Conservation (phyloP, 306 rosid genomes). For the Albizia julibrissin region DNA sequence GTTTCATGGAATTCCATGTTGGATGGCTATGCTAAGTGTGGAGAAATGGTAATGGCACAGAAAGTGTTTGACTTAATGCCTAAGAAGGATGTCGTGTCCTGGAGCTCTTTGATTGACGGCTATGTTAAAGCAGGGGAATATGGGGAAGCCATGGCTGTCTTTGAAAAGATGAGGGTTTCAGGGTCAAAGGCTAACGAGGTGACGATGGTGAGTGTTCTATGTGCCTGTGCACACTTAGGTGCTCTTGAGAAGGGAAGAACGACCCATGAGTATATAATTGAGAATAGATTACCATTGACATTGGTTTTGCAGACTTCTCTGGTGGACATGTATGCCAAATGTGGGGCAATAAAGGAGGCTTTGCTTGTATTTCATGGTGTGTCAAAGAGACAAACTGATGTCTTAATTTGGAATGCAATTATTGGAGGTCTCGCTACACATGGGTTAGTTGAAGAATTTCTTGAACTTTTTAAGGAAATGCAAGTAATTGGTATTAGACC, state of each 20-base stretch:
- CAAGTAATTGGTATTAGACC: slow-evolving; percentile 51
- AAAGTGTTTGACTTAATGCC: slow-evolving; percentile 65
- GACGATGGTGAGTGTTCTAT: slow-evolving; percentile 76
- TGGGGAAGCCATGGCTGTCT: slow-evolving; percentile 59
- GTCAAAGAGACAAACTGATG: slow-evolving; percentile 53
- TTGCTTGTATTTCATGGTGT: slow-evolving; percentile 47
- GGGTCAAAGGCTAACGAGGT: slow-evolving; percentile 75
- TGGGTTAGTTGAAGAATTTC: slow-evolving; percentile 60
- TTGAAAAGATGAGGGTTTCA: slow-evolving; percentile 51
- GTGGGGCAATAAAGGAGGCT: slow-evolving; percentile 80
- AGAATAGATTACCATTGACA: slow-evolving; percentile 54
- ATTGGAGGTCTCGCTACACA: slow-evolving; percentile 83
- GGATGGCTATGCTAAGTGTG: slow-evolving; percentile 81
- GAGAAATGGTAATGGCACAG: slow-evolving; percentile 52
- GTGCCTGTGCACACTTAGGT: slow-evolving; percentile 77
- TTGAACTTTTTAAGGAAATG: slow-evolving; percentile 61
- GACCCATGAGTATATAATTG: slow-evolving; percentile 54
- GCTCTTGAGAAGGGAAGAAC: slow-evolving; percentile 64
- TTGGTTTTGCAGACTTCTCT: slow-evolving; percentile 71
- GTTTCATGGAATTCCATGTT: slow-evolving; percentile 84
- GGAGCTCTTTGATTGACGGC: slow-evolving; percentile 81
- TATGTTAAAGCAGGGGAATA: slow-evolving; percentile 63
- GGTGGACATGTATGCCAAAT: slow-evolving; percentile 88
- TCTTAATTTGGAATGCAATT: slow-evolving; percentile 76
- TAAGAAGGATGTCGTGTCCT: slow-evolving; percentile 67